Evolutionary conservation across 2,329 filamentous ascomycete genomes (phyloP), one percentile per base, ranked within the genome.

Genomic region (Aspergillus chevalieri): DNA sequence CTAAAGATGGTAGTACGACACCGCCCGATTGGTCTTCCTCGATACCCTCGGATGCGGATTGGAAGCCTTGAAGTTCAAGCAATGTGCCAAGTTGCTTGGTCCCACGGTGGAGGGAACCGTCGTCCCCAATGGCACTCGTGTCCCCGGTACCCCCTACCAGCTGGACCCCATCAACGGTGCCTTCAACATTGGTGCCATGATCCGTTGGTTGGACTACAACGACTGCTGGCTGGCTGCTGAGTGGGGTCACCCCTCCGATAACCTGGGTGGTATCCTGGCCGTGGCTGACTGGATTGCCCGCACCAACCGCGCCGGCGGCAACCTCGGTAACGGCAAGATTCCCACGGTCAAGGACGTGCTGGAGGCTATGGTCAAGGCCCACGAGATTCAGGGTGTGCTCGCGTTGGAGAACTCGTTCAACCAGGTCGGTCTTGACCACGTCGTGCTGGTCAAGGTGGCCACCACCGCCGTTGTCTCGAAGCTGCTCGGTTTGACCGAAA

Each of bases 171-270:
- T 97, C 68, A 92, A 92, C 64, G 93, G 86, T 55, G 93, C 93
- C 57, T 97, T 98, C 83, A 97, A 97, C 80, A 97, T 98, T 63
- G 93, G 93, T 63, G 87, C 93, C 65, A 95, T 95, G 86, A 95
- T 98, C 76, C 83, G 93, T 68, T 98, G 93, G 93, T 83, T 98
- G 65, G 93, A 98, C 78, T 98, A 97, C 82, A 98, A 98, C 73
- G 93, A 98, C 81, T 97, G 93, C 83, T 98, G 92, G 93, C 80
- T 97, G 57, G 93, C 92, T 42, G 93, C 93, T 49, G 93, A 98
- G 77, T 98, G 93, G 93, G 93, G 93, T 51, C 93, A 98, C 74
- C 93, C 93, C 54, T 96, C 91, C 4, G 93, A 98, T 78, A 98
- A 98, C 79, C 74, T 98, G 61, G 93, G 93, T 56, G 93, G 92